Evolutionary conservation across 2,329 filamentous ascomycete species (phyloP), one percentile per base, ranked within the genome.

Genomic region (Chalara sp.): DNA sequence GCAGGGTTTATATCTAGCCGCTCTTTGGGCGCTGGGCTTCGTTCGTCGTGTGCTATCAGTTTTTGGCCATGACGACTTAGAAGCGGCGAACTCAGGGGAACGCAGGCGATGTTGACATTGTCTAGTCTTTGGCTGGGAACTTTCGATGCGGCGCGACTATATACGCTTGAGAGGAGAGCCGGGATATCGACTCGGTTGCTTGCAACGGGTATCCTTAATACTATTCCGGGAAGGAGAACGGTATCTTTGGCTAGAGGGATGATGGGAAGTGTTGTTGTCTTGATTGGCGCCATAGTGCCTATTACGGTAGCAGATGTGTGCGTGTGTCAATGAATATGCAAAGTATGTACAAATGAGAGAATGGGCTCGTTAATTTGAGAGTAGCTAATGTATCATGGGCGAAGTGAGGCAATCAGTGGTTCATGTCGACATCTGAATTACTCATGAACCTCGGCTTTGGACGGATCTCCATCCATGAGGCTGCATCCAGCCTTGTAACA

Each of bases 201-300:
- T 40, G 85, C 82, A 48, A 96, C 85, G 49, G 89, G 83, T 58
- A 97, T 87, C 60, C 91, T 86, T 61, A 95, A 80, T 47, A 91
- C 83, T 51, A 91, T 83, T 55, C 90, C 89, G 4, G 93, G 93
- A 7, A 96, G 80, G 40, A 97, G 81, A 58, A 96, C 87, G 55
- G 83, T 80, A 58, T 86, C 87, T 63, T 85, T 83, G 48, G 89
- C 82, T 42, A 97, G 80, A 37, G 90, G 88, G 59, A 97, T 86
- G 61, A 97, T 72, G 44, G 92, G 87, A 33, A 96, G 68, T 31
- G 60, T 65, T 21, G 55, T 52, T 10, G 57, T 40, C 50, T 56
- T 60, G 29, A 39, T 44, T 7, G 56, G 55, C 30, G 59, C 55
- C 59, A 63, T 63, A 11, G 21, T 56, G 32, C 21, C 21, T 21